Conservation (phyloP, 257 asterid genomes). For the Solanum medicagineum region DNA sequence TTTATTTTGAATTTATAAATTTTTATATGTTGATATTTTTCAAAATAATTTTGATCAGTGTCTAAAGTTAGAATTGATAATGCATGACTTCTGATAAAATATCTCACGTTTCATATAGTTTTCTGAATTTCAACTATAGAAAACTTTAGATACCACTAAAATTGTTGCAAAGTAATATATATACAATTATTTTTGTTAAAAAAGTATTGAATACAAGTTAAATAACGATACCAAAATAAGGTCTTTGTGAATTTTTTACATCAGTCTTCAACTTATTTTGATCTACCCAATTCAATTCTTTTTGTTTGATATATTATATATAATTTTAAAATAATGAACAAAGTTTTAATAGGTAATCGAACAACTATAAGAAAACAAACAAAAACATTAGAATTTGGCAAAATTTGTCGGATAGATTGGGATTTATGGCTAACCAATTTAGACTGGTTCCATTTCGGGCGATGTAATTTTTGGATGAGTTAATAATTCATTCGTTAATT, state of each 20-base stretch:
- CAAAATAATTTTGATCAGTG: accelerated
- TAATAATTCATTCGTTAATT: too few species aligned
- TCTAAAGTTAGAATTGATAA: not conserved
- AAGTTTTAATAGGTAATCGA: too few species aligned
- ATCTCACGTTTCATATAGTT: not conserved
- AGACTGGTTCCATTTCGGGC: too few species aligned
- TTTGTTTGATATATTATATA: not conserved
- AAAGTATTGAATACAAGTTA: not conserved
- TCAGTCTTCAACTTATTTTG: not conserved
- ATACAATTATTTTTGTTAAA: too few species aligned
- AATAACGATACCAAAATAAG: not conserved
- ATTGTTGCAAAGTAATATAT: not conserved
- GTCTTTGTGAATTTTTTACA: not conserved
- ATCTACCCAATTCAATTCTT: not conserved
- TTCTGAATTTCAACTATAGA: not conserved
- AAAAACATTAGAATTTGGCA: too few species aligned
- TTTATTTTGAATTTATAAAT: not conserved
- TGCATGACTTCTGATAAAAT: not conserved
- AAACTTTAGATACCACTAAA: not conserved
- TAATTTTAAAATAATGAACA: not conserved
- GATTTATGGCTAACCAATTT: too few species aligned
- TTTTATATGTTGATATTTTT: not conserved
- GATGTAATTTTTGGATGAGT: too few species aligned
- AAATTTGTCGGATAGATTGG: too few species aligned
- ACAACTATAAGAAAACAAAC: too few species aligned